Evolutionary conservation across 495 filamentous ascomycete species (phyloP), one percentile per base, ranked within the genome.

Genomic region (Aspergillus sclerotiicarbonarius): DNA sequence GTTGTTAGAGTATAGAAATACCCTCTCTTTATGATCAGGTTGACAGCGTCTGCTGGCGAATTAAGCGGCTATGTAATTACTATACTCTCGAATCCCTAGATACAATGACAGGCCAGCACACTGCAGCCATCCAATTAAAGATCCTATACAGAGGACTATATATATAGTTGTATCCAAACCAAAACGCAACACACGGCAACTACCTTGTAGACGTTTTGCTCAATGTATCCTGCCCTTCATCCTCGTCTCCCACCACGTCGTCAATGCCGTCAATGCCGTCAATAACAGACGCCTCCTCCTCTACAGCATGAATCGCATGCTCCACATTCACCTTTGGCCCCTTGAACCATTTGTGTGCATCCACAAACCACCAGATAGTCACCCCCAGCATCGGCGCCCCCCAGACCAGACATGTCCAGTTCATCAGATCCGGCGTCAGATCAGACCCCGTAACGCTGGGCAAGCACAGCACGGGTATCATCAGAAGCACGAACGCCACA

Each of bases 371-470:
- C 87, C 88, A 91, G 48, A 90, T 69, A 6, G 79, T 64, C 9
- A 88, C 79, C 5, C 78, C 69, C 8, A 84, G 37, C 85, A 87
- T 88, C 12, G 85, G 84, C 15, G 65, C 84, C n/a, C 86, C 88
- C 66, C 87, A 92, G 31, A 91, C 89, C 33, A 90, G 76, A 66
- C 76, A 79, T 5, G 89, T 92, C 88, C 88, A 91, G 59, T 90
- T 90, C 88, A 90, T 91, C 54, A 75, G 41, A 37, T 82, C 77
- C 30, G 66, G 73, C 41, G 77, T 82, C 33, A 91, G 63, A 70
- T 90, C 74, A 0, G 58, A 69, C 5, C 85, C 86, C 6, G 72
- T 82, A 4, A 76, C 71, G 53, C 79, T 82, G 7, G 89, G 89
- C 35, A 92, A 75, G 70, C 87, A 90, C 46, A 92, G 69, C 20